Percentiles rank a stretch among this genome's conserved stretches.
phyloP scores from a whole-genome alignment of 495 filamentous ascomycete genomes.

The Jackrogersella minutella region DNA sequence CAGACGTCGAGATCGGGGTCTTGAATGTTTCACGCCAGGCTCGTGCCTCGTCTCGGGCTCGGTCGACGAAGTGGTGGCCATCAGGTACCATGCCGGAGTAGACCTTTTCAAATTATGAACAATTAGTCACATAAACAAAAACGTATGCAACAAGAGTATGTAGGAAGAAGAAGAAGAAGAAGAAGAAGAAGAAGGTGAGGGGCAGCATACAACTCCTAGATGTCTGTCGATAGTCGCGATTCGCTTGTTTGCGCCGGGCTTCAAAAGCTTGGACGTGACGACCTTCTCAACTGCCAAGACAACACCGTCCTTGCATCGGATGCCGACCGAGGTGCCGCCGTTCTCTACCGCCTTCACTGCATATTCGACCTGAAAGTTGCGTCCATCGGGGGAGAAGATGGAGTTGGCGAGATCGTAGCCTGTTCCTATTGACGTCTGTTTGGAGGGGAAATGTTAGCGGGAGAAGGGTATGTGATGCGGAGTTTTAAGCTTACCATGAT shows the following conservation, averaged over 20 bases:
- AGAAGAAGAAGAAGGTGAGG: not conserved
- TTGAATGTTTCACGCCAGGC: conserved; percentile 90
- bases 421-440: conserved; percentile 97
- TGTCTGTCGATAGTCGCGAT: conserved; percentile 95
- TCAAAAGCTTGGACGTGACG: conserved; percentile 91
- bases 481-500: conserved; percentile 41
- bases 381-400: conserved; percentile 97
- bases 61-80: conserved; percentile 91
- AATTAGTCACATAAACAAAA: not conserved
- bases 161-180: not conserved
- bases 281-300: conserved; percentile 97
- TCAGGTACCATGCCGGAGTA: conserved; percentile 93
- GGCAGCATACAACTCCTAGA: conserved; percentile 80
- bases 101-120: conserved; percentile 63
- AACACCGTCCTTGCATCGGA: conserved; percentile 96
- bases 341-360: conserved; percentile 98
- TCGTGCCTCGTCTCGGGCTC: conserved; percentile 91
- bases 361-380: conserved; percentile 99
- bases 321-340: conserved; percentile 94
- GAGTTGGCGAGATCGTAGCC: conserved; percentile 99
- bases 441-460: conserved; percentile 8
- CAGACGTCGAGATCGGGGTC: conserved; percentile 83
- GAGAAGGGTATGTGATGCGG: not conserved
- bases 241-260: conserved; percentile 91
- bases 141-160: not conserved